Evolutionary conservation across 257 asterid genomes (phyloP).

Genomic region (Nicotiana sylvestris): DNA sequence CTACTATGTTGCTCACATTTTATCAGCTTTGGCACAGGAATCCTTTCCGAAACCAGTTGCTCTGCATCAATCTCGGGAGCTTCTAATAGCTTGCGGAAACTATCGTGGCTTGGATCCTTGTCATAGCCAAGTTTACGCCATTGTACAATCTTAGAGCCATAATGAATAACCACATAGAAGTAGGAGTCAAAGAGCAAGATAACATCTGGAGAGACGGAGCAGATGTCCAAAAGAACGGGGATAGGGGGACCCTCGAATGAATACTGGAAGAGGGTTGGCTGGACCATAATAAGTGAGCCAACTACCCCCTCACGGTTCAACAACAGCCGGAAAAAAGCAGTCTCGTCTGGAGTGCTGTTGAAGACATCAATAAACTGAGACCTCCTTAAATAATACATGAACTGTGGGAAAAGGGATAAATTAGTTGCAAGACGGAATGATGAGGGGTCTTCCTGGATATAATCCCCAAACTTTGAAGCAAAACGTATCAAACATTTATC

Average conservation of each 20-base stretch:
- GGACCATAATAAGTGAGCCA: constrained; percentile 81
- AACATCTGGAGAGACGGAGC: constrained; percentile 79
- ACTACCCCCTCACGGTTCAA: constrained; percentile 91
- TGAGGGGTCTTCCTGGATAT: constrained; percentile 79
- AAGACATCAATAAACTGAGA: constrained; percentile 85
- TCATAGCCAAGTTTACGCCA: constrained; percentile 89
- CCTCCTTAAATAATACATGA: constrained; percentile 81
- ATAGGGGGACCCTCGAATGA: constrained; percentile 91
- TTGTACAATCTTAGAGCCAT: constrained; percentile 81
- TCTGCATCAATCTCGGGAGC: constrained; percentile 84
- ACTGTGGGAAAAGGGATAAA: constrained; percentile 86
- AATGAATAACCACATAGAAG: constrained; percentile 75
- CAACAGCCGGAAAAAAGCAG: constrained; percentile 74
- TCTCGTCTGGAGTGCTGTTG: constrained; percentile 86
- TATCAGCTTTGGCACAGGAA: constrained; percentile 81
- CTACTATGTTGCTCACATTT: constrained; percentile 94
- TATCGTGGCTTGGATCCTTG: constrained; percentile 68
- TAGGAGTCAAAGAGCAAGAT: constrained; percentile 87
- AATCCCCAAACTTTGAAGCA: constrained; percentile 84
- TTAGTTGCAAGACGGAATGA: constrained; percentile 74
- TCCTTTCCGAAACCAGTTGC: constrained; percentile 63
- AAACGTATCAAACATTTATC: constrained; percentile 64
- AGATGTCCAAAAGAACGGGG: constrained; percentile 73
- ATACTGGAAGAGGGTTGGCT: constrained; percentile 86
- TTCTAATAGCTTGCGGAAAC: constrained; percentile 68